Evolutionary conservation across 2,329 filamentous ascomycete genomes (phyloP).

Genomic region (Magnaporthiopsis poae): DNA sequence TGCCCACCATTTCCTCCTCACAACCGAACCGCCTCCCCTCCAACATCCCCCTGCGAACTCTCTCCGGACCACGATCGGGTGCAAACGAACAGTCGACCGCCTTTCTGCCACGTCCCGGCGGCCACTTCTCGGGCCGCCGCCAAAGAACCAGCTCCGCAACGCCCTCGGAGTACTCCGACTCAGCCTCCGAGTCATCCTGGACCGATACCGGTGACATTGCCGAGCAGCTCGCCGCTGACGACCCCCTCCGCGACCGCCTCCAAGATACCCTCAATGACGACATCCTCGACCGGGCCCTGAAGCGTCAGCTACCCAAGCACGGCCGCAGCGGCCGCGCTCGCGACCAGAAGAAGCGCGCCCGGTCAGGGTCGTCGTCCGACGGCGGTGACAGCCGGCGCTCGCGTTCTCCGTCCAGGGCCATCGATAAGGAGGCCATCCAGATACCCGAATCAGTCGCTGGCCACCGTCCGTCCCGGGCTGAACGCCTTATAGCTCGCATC

Average conservation of each 20-base stretch:
- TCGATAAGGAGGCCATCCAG: constrained; percentile 68
- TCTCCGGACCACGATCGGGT: constrained; percentile 36
- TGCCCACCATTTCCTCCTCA: constrained; percentile 77
- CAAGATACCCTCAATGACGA: constrained; percentile 51
- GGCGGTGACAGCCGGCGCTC: constrained; percentile 20
- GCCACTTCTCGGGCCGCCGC: constrained; percentile 27
- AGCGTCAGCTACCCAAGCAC: constrained; percentile 33
- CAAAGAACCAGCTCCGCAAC: constrained; percentile 36
- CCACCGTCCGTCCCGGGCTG: constrained; percentile 48
- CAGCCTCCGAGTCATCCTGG: constrained; percentile 54
- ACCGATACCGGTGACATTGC: constrained; percentile 91
- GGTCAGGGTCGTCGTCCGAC: constrained; percentile 29
- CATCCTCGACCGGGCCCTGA: constrained; percentile 40
- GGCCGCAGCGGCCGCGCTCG: constrained; percentile 13
- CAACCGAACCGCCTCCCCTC: constrained; percentile 59
- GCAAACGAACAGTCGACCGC: constrained; percentile 32
- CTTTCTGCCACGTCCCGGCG: constrained; percentile 34
- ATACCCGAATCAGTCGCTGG: constrained; percentile 61
- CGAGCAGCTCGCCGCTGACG: constrained; percentile 76
- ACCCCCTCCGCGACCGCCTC: constrained; percentile 66
- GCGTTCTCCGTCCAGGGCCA: constrained; percentile 26
- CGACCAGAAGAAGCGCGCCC: constrained; percentile 54
- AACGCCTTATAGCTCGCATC: constrained; percentile 67
- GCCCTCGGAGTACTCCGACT: constrained; percentile 27
- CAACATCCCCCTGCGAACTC: constrained; percentile 77